Evolutionary conservation across 352 stramenopile species (phyloP), one percentile per base, ranked within the genome.

Genomic region (Thalassiosira livingstoniorum): DNA sequence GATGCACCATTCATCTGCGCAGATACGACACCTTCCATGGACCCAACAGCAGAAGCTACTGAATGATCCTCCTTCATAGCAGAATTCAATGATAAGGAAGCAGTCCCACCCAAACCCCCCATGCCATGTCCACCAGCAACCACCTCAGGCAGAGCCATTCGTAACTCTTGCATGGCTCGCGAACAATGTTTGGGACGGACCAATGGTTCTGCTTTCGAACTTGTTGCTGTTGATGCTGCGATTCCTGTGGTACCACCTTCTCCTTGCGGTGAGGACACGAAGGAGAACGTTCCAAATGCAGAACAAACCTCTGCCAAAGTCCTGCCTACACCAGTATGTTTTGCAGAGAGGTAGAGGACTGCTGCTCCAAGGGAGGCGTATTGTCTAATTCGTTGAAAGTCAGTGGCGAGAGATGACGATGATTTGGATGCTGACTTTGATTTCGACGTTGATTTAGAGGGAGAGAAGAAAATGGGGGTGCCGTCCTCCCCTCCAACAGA

Each of bases 141-240:
- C 10, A 70, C 53, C 31, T 66, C 43, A 0, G 77, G 77, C 1
- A 85, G 34, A 7, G 63, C 69, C 43, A 47, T 25, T 68, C 82
- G 83, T 27, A 94, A 84, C 68, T 94, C 90, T 21, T 87, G 82
- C 60, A 94, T 92, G 15, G 90, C 90, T 11, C 55, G 54, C 0
- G 80, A 89, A 58, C 88, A 92, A 66, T 94, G 82, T 57, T 93
- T 94, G n/a, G 76, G 60, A 69, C 88, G 84, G 21, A 94, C 84
- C 7, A 86, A 60, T 25, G 69, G 35, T 25, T 83, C 69, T 15
- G 61, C 75, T 35, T 29, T 29, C 23, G n/a, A 23, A 29, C 25
- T 47, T 7, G 21, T 18, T 51, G 42, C 42, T 18, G 42, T 18
- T 10, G 42, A 10, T 18, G 42, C 18, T 18, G 42, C 42, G 42